These are phyloP conservation scores for Clohesyomyces aquaticus DNA, from an alignment of 495 filamentous ascomycete species.

Conservation along the genomic window DNA sequence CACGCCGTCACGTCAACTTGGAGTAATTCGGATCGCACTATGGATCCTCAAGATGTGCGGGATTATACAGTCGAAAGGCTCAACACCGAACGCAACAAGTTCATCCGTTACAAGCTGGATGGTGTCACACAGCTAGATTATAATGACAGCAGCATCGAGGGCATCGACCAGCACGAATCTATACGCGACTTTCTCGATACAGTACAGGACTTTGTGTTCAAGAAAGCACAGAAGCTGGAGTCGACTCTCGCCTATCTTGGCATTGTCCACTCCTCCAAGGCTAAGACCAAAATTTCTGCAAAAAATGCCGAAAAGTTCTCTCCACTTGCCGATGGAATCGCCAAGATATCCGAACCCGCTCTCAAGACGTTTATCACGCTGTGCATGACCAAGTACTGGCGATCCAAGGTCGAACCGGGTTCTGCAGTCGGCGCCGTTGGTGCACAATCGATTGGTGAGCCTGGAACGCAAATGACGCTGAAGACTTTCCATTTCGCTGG, in stretches of 20 bases:
- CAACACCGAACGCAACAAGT: slow-evolving; percentile 64
- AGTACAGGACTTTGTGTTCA: slow-evolving; percentile 68
- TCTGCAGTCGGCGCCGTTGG: slow-evolving; percentile 98
- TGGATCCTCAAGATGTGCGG: slow-evolving; percentile 76
- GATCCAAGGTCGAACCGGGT: slow-evolving; percentile 86
- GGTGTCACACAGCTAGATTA: slow-evolving; percentile 57
- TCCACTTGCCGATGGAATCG: slow-evolving; percentile 62
- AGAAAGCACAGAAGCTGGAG: slow-evolving; percentile 60
- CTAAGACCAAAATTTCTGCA: neutral
- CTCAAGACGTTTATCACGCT: slow-evolving; percentile 75
- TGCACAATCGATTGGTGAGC: slow-evolving; percentile 97
- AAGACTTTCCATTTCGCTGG: slow-evolving; percentile 99
- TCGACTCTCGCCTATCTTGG: slow-evolving; percentile 36
- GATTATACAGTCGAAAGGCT: slow-evolving; percentile 66
- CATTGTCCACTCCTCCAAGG: neutral
- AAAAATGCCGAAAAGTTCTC: slow-evolving; percentile 24
- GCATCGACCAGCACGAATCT: slow-evolving; percentile 83
- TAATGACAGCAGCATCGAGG: slow-evolving; percentile 63
- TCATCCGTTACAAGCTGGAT: slow-evolving; percentile 54
- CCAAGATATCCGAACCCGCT: slow-evolving; percentile 76
- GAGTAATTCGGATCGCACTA: slow-evolving; percentile 69
- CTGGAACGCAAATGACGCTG: slow-evolving; percentile 98
- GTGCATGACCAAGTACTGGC: slow-evolving; percentile 87
- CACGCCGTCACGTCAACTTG: slow-evolving; percentile 80
- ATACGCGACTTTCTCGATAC: slow-evolving; percentile 79